A percentile compares a stretch with the other conserved stretches of the same genome.
phyloP scores from a whole-genome alignment of 2,329 filamentous ascomycete genomes.

The Fusarium nelsonii region DNA sequence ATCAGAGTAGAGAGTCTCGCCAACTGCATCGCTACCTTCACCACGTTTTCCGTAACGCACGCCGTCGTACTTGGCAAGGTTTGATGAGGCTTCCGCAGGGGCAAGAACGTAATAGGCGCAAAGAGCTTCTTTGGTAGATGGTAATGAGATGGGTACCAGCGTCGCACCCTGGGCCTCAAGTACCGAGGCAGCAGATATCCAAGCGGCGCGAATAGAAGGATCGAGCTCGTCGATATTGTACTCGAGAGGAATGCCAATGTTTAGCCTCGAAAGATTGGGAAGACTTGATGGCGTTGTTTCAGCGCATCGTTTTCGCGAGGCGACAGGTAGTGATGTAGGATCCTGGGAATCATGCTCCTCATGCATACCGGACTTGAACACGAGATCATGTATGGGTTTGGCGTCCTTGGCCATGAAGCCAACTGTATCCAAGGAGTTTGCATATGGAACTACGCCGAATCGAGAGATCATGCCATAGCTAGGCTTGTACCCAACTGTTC shows the following conservation, averaged over 20 bases:
- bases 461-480: constrained; percentile 90
- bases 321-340: constrained; percentile 75
- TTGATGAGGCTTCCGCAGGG: constrained; percentile 94
- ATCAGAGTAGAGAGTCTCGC: constrained; percentile 78
- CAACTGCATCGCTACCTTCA: constrained; percentile 64
- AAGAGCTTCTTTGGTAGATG: constrained; percentile 85
- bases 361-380: constrained; percentile 64
- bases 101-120: constrained; percentile 96
- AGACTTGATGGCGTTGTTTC: constrained; percentile 45
- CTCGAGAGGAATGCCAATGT: constrained; percentile 74
- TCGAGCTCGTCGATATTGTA: constrained; percentile 91
- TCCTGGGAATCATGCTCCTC: constrained; percentile 74
- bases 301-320: constrained; percentile 66
- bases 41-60: constrained; percentile 84
- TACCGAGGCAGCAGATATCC: constrained; percentile 70
- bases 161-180: constrained; percentile 76
- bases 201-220: constrained; percentile 74
- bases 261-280: constrained; percentile 52
- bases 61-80: constrained; percentile 96
- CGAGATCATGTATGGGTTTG: constrained; percentile 62
- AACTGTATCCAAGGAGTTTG: constrained; percentile 92
- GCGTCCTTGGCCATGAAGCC: constrained; percentile 75
- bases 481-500: constrained; percentile 87
- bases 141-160: constrained; percentile 82
- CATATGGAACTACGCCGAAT: constrained; percentile 89